Conservation (phyloP, 768 basidiomycete species). For the Roridomyces roridus region DNA sequence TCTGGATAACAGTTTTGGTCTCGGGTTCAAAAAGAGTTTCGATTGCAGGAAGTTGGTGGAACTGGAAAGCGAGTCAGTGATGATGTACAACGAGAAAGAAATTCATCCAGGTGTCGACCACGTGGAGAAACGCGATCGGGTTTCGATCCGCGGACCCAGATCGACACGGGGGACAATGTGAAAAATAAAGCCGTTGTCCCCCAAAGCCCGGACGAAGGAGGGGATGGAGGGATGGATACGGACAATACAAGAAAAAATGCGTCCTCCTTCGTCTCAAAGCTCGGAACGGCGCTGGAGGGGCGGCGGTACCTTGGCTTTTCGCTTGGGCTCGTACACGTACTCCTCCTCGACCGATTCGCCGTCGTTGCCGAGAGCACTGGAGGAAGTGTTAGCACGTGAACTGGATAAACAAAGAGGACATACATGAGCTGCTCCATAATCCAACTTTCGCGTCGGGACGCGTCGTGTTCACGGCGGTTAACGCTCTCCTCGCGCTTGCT, state of each 20-base stretch:
- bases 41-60: constrained; percentile 25
- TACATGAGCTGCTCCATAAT: constrained; percentile 94
- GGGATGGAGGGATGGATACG: constrained; percentile 66
- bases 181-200: constrained; percentile 78
- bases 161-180: constrained; percentile 66
- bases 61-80: constrained; percentile 19
- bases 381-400: not conserved
- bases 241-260: constrained; percentile 63
- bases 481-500: constrained; percentile 85
- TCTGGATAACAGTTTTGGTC: constrained; percentile 71
- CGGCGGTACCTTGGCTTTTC: constrained; percentile 92
- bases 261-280: constrained; percentile 94
- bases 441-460: constrained; percentile 86
- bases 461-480: constrained; percentile 87
- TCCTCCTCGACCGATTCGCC: constrained; percentile 76
- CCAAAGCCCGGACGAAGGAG: constrained; percentile 92
- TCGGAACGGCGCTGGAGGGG: constrained; percentile 86
- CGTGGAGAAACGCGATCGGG: constrained; percentile 35
- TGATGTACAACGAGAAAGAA: constrained; percentile 7
- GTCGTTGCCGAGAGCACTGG: constrained; percentile 76
- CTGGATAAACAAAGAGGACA: constrained; percentile 30
- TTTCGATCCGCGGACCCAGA: constrained; percentile 38
- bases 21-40: constrained; percentile 52
- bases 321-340: constrained; percentile 80
- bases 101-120: constrained; percentile 18